Base-by-base conservation (phyloP, 371 early-diverging fungal species). In the Mucor piriformis region DNA sequence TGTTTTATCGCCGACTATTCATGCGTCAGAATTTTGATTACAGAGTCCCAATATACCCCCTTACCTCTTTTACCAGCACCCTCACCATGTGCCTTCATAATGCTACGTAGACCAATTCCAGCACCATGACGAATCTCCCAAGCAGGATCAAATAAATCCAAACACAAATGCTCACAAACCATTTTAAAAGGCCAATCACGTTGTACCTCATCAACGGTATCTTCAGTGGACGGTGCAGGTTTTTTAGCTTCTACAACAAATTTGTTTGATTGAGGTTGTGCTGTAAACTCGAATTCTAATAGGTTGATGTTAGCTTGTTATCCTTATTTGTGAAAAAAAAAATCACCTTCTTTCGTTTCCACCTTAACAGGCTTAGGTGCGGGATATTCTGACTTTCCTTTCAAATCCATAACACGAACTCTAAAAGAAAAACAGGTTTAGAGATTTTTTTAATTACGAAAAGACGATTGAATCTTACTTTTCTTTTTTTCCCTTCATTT, bases 61-160 rank as follows among this genome's bases (percentile, higher is more conserved):
- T 65, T 79, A 68, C 84, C 67, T 59, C 84, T 54, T 50, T 85
- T 88, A 1, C 95, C 97, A 0, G 92, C 91, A 7, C 92, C 93
- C n/a, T 67, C 62, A 8, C 96, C 97, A 52, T 95, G 95, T 15
- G 74, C 79, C 68, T 94, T 95, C 32, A 97, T 63, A 23, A 97
- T 83, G 54, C 92, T 93, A 13, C 96, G 88, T 33, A 98, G 70
- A 1, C 96, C 99, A 64, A 97, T 88, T 4, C 92, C 96, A 2
- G 99, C 97, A 29, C 99, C 99, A 64, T 98, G 99, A 6, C 99
- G 85, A 18, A 93, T 83, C 63, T 95, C 95, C 99, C 99, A 98
- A n/a, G 74, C 56, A 1, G 95, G 89, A 55, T 93, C 91, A 65
- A 96, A 95, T 38, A 98, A 79, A 72, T 96, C 95, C 64, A 94